A percentile compares a stretch with the other conserved stretches of the same genome.
Evolutionary conservation across 441 rosid genomes (phyloP).

Genomic region (Eruca vesicaria): DNA sequence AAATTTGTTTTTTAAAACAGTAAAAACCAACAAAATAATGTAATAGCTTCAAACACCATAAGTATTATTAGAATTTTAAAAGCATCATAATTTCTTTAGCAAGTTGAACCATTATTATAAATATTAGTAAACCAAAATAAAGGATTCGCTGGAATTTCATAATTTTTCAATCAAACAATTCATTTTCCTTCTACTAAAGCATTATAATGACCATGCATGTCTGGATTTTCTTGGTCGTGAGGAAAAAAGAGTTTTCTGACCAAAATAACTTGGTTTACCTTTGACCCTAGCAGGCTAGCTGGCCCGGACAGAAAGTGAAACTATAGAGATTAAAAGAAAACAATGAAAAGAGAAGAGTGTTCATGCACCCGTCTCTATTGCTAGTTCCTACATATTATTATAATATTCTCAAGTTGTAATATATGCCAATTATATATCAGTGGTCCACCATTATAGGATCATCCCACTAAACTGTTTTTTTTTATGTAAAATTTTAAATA

Average conservation of each 20-base stretch:
- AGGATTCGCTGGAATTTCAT: constrained; percentile 14
- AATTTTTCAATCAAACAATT: not conserved
- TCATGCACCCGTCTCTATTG: constrained; percentile 31
- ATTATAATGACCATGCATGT: constrained; percentile 10
- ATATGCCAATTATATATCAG: constrained; percentile 10
- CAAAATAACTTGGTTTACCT: not conserved
- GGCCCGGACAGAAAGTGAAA: constrained; percentile 12
- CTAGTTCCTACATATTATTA: not conserved
- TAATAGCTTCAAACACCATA: not conserved
- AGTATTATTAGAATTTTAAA: not conserved
- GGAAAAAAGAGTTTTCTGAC: not conserved
- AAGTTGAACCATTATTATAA: constrained; percentile 15
- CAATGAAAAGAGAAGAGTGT: constrained; percentile 16
- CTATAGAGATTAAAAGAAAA: constrained; percentile 1
- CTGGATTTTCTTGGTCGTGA: constrained; percentile 20
- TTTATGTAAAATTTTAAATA: not conserved
- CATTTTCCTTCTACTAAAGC: not conserved
- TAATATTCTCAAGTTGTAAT: constrained; percentile 23
- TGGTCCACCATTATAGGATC: constrained; percentile 26
- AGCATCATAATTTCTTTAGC: not conserved
- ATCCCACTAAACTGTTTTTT: constrained; percentile 13
- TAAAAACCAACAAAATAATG: not conserved
- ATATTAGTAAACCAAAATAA: constrained; percentile 21
- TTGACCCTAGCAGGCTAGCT: constrained; percentile 27
- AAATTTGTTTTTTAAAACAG: not conserved